These are phyloP conservation scores for Rutstroemia sydowiana DNA, from an alignment of 2,329 filamentous ascomycete genomes.

Conservation along the genomic window DNA sequence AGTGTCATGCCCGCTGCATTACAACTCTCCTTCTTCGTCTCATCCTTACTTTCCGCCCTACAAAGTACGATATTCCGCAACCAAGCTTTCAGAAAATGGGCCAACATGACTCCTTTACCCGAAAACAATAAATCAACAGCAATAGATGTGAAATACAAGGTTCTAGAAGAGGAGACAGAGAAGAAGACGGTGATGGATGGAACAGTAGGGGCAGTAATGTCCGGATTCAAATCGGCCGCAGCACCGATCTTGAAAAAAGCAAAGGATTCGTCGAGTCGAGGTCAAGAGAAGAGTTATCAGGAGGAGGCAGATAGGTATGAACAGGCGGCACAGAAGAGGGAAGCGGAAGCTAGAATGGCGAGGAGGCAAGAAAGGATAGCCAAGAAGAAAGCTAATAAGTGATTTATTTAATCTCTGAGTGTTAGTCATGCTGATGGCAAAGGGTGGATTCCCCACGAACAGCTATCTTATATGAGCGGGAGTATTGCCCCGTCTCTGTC, in stretches of 20 bases:
- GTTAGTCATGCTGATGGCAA: too few species aligned
- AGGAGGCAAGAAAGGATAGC: not conserved
- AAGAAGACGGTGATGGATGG: not conserved
- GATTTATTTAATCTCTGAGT: not conserved
- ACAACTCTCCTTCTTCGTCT: conserved; percentile 54
- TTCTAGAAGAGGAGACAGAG: too few species aligned
- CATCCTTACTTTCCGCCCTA: conserved; percentile 31
- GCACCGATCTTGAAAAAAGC: not conserved
- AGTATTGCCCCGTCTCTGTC: too few species aligned
- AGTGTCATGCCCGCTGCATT: conserved; percentile 40
- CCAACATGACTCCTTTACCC: conserved; percentile 31
- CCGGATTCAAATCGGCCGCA: not conserved
- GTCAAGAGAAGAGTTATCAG: not conserved
- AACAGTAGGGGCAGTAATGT: not conserved
- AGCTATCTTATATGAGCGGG: too few species aligned
- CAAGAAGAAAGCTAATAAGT: not conserved
- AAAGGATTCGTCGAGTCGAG: not conserved
- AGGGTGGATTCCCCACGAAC: too few species aligned
- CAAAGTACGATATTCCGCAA: conserved; percentile 41
- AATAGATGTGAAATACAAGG: too few species aligned
- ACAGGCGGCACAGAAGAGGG: not conserved
- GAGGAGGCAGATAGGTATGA: conserved; percentile 2
- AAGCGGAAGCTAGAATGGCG: not conserved
- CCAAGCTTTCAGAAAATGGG: conserved; percentile 31
- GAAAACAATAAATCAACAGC: not conserved